phyloP scores from a whole-genome alignment of 495 filamentous ascomycete genomes.

The Hypoxylon intermedium region DNA sequence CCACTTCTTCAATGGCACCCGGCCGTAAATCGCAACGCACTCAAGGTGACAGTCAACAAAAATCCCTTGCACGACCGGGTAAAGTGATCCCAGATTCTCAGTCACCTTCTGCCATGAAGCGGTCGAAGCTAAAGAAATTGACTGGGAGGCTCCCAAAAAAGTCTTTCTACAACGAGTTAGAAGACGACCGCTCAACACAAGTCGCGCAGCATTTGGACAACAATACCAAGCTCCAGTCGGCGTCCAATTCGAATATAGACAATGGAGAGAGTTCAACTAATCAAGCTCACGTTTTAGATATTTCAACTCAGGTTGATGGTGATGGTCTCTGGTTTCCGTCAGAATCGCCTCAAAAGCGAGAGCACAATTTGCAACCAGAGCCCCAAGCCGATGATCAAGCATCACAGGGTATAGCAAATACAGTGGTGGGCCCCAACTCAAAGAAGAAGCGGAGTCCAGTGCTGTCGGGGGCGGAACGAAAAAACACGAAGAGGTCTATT shows the following conservation, averaged over 20 bases:
- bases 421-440: conserved; percentile 13
- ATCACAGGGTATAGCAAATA: neutral
- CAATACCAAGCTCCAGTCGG: neutral
- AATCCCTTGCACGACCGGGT: neutral
- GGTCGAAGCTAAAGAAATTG: neutral
- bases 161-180: conserved; percentile 15
- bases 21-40: neutral
- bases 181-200: neutral
- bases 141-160: conserved; percentile 20
- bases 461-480: neutral
- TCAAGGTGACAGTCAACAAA: neutral
- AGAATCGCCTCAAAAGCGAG: conserved; percentile 1
- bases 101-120: neutral
- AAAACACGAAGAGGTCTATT: neutral
- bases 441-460: conserved; percentile 28
- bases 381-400: neutral
- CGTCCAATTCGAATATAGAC: neutral
- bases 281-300: neutral
- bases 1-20: neutral
- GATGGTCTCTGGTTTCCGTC: neutral
- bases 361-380: neutral
- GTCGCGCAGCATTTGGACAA: neutral
- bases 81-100: conserved; percentile 15
- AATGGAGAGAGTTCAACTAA: conserved; percentile 1
- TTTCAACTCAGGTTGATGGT: neutral